Base-by-base conservation (phyloP, 257 asterid genomes). In the Scutellaria baicalensis region DNA sequence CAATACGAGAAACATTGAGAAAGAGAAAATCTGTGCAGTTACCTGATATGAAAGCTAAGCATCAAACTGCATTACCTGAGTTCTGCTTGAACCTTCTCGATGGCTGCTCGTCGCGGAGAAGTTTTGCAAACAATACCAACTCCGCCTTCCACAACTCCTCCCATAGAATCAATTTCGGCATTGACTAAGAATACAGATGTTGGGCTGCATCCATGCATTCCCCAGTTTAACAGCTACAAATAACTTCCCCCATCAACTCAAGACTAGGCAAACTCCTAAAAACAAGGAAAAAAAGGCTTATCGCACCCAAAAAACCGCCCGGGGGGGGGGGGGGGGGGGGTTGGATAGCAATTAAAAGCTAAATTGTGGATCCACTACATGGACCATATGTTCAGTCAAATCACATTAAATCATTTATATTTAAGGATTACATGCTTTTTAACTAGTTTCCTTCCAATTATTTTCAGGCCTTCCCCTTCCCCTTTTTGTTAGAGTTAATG, bases 141-240 rank as follows among this genome's bases (percentile, higher is more conserved):
- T 77, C 91, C 97, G 21, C 86, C 89, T 81, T 87, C 97, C 80
- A 86, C 87, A 77, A 86, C 89, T 80, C 96, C 94, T 78, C 95
- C 98, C 98, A 93, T 93, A 72, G 95, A 86, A 87, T 83, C 89
- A 80, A 84, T 77, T 78, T 87, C 92, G 76, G 98, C 95, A 93
- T 93, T 75, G 90, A 87, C 97, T 87, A 89, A 27, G 71, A 79
- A 82, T 81, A 69, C 81, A 82, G 85, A 75, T 75, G 83, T 77
- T 72, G 85, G 75, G 74, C 77, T 77, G 74, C 82, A 88, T 80
- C 91, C 89, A 84, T 84, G 88, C 90, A 90, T 82, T 65, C 86
- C 93, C 79, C 75, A 69, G 77, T 78, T 80, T 77, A 78, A 80
- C 70, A 80, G 86, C 86, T 80, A 81, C 63, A 42, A 44, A 69